Percentiles rank a stretch among this genome's conserved stretches.
These are phyloP conservation scores for Phytophthora palmivora DNA, from an alignment of 352 stramenopile genomes.

Conservation along the genomic window DNA sequence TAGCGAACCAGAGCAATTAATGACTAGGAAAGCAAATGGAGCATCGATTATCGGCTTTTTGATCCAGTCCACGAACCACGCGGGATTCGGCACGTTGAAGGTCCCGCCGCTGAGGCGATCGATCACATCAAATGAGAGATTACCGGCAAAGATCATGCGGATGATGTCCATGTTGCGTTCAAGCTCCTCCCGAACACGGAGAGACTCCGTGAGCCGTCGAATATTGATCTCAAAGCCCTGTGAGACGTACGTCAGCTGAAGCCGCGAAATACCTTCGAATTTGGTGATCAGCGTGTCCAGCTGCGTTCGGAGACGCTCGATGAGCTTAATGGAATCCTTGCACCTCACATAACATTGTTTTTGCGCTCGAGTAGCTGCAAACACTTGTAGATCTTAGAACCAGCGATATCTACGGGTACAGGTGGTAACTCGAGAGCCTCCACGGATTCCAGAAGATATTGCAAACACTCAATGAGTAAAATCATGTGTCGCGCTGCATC, in stretches of 20 bases:
- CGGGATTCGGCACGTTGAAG: conserved; percentile 91
- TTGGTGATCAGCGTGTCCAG: conserved; percentile 94
- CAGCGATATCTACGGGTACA: conserved; percentile 54
- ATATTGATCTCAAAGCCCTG: conserved; percentile 91
- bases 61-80: conserved; percentile 85
- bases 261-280: conserved; percentile 89
- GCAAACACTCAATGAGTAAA: conserved; percentile 96
- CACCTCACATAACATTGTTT: conserved; percentile 91
- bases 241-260: conserved; percentile 89
- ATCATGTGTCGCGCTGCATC: conserved; percentile 95
- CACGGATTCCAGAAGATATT: conserved; percentile 96
- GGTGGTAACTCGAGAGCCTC: conserved; percentile 85
- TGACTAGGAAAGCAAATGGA: conserved; percentile 77
- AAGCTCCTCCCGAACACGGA: conserved; percentile 66
- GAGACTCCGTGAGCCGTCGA: conserved; percentile 81
- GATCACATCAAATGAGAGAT: conserved; percentile 95
- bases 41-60: conserved; percentile 70
- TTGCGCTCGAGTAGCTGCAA: conserved; percentile 91
- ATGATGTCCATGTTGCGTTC: conserved; percentile 86
- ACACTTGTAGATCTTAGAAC: conserved; percentile 92
- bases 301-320: conserved; percentile 91
- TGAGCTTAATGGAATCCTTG: conserved; percentile 96
- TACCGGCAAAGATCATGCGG: conserved; percentile 92
- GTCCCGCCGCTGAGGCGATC: conserved; percentile 93
- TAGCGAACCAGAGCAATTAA: conserved; percentile 80